Base-by-base conservation (phyloP, 345 rosid genomes). In the Lepidium aucheri region DNA sequence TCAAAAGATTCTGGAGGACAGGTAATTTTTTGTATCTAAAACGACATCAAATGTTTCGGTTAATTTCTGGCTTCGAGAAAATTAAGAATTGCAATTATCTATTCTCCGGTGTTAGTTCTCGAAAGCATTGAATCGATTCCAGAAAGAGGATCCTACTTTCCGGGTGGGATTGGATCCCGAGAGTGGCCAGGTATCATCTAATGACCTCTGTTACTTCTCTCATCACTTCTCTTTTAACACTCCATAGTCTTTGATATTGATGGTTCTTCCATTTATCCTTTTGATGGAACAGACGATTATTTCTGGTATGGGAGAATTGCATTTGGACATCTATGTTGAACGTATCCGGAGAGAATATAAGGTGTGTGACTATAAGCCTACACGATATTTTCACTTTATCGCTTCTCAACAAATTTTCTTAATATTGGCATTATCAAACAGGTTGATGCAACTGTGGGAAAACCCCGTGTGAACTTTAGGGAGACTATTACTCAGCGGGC, bases 221-320 rank as follows among this genome's bases (percentile, higher is more conserved):
- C 12, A 10, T 16, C 42, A n/a, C 15, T 13, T 43, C 26, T 35
- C 46, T 74, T 9, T 13, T 45, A 16, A 38, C 52, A 38, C 7
- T 20, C 8, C 1, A 5, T 36, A 28, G 52, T 46, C 46, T 34
- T 44, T 15, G 36, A 22, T 10, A 55, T 28, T 56, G 52, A 17
- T 67, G 24, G 38, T 60, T 11, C 49, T 43, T 52, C 24, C 51
- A 15, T 28, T 13, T 69, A 60, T 50, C 28, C 32, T 68, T 64
- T 68, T 64, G 0, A 33, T 69, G 20, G 51, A n/a, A 59, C 78
- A 95, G 98, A 95, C 98, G 13, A 95, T 95, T 70, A 91, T 95
- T 68, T 89, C 99, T 74, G 99, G 99, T 69, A 95, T 95, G 98
- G 99, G 99, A 32, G 98, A 95, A 75, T 79, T 95, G 80, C 99